Percentiles rank a stretch among this genome's conserved stretches.
These are phyloP conservation scores for Centella asiatica DNA, from an alignment of 129 eudicot genomes.

Conservation along the genomic window DNA sequence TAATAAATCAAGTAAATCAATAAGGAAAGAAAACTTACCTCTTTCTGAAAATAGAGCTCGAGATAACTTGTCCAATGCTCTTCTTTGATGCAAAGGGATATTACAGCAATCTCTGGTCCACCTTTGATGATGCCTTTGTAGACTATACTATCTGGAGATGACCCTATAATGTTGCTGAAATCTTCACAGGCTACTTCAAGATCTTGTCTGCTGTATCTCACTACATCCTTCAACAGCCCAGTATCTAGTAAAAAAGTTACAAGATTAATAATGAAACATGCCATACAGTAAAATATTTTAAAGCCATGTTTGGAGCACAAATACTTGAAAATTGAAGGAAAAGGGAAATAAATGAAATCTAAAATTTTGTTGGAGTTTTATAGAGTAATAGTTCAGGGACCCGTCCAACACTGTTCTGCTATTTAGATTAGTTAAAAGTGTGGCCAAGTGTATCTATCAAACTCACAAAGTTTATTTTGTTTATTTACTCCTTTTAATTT, in stretches of 20 bases:
- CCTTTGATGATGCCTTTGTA: conserved; percentile 89
- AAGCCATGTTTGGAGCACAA: too few relatives aligned
- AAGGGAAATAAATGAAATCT: too few relatives aligned
- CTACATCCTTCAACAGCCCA: conserved; percentile 60
- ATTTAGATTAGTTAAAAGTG: too few relatives aligned
- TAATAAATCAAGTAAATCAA: neutral
- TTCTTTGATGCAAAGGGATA: conserved; percentile 67
- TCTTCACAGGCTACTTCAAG: conserved; percentile 96
- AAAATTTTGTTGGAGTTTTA: too few relatives aligned
- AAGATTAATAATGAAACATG: neutral
- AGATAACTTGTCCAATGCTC: conserved; percentile 74
- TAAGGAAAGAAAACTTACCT: conserved; percentile 31
- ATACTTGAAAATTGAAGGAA: too few relatives aligned
- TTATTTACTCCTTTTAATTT: too few relatives aligned
- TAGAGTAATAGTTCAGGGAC: too few relatives aligned
- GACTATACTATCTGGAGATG: conserved; percentile 64
- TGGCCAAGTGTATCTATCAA: too few relatives aligned
- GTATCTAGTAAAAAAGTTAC: conserved; percentile 37
- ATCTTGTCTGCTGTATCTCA: conserved; percentile 57
- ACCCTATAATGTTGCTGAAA: conserved; percentile 93
- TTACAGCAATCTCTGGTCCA: conserved; percentile 89
- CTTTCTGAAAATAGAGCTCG: conserved; percentile 80
- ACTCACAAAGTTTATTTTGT: too few relatives aligned
- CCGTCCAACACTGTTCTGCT: too few relatives aligned
- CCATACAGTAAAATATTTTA: neutral